Percentiles rank a stretch among this genome's conserved stretches.
These are phyloP conservation scores for Starmera amethionina DNA, from an alignment of 805 yeast species.

Conservation along the genomic window DNA sequence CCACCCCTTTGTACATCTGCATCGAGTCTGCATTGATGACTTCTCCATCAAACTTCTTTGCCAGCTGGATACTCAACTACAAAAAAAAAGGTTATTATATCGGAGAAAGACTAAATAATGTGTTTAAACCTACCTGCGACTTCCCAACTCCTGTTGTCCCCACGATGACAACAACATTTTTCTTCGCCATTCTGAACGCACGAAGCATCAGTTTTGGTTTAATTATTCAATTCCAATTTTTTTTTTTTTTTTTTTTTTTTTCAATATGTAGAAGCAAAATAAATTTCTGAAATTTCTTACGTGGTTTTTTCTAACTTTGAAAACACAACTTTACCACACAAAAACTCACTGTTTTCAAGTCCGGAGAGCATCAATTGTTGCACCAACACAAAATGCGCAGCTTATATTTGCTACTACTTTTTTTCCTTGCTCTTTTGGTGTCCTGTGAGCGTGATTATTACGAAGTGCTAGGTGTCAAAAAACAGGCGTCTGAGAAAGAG, in stretches of 20 bases:
- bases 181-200: neutral
- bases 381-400: neutral
- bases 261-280: neutral
- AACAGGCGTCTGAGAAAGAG: constrained; percentile 65
- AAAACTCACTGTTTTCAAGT: neutral
- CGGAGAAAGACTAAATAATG: no score
- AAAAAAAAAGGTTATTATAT: constrained; percentile 5
- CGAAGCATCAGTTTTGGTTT: neutral
- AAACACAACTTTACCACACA: neutral
- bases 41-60: constrained; percentile 72
- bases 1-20: constrained; percentile 78
- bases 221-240: neutral
- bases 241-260: no score
- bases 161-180: constrained; percentile 49
- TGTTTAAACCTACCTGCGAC: constrained; percentile 56
- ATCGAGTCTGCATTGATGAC: constrained; percentile 93
- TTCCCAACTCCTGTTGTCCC: constrained; percentile 96
- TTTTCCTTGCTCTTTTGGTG: constrained; percentile 7
- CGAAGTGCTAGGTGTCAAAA: constrained; percentile 56
- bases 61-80: constrained; percentile 69
- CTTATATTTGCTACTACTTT: neutral
- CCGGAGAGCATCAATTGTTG: neutral
- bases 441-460: constrained; percentile 38
- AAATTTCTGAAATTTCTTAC: neutral
- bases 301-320: neutral